A percentile compares a stretch with the other conserved stretches of the same genome.
These are phyloP conservation scores for Aspergillus viridinutans DNA, from an alignment of 2,329 filamentous ascomycete genomes.

Conservation along the genomic window DNA sequence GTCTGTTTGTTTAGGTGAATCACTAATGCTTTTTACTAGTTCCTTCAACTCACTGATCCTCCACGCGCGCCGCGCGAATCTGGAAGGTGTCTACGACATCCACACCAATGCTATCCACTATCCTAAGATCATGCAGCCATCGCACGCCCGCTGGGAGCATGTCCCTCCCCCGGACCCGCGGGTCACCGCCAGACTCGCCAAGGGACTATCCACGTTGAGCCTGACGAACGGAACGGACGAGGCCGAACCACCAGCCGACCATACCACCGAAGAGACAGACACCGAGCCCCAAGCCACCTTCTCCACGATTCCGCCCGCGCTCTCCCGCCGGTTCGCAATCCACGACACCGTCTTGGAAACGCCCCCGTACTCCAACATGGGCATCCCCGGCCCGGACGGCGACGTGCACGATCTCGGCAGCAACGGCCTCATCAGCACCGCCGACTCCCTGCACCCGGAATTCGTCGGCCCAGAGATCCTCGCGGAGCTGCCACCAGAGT, in stretches of 20 bases:
- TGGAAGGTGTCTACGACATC: slow-evolving; percentile 80
- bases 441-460: slow-evolving; percentile 32
- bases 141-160: slow-evolving; percentile 76
- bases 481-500: slow-evolving; percentile 47
- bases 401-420: slow-evolving; percentile 38
- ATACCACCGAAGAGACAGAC: slow-evolving; percentile 7
- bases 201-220: slow-evolving; percentile 32
- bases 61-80: slow-evolving; percentile 63
- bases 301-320: slow-evolving; percentile 51
- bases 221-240: slow-evolving; percentile 29
- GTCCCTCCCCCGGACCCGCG: slow-evolving; percentile 47
- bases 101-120: slow-evolving; percentile 92
- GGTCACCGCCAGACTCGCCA: slow-evolving; percentile 24
- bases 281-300: slow-evolving; percentile 42
- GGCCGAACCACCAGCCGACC: slow-evolving; percentile 8
- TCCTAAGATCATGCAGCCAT: slow-evolving; percentile 83
- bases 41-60: slow-evolving; percentile 77
- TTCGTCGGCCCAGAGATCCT: slow-evolving; percentile 40
- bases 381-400: slow-evolving; percentile 51
- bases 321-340: slow-evolving; percentile 60
- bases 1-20: neutral
- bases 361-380: slow-evolving; percentile 55
- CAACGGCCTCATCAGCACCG: slow-evolving; percentile 38
- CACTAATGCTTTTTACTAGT: slow-evolving; percentile 45
- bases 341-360: slow-evolving; percentile 58